These are phyloP conservation scores for Agrostemma githago DNA, from an alignment of 148 eudicot species.

Conservation along the genomic window DNA sequence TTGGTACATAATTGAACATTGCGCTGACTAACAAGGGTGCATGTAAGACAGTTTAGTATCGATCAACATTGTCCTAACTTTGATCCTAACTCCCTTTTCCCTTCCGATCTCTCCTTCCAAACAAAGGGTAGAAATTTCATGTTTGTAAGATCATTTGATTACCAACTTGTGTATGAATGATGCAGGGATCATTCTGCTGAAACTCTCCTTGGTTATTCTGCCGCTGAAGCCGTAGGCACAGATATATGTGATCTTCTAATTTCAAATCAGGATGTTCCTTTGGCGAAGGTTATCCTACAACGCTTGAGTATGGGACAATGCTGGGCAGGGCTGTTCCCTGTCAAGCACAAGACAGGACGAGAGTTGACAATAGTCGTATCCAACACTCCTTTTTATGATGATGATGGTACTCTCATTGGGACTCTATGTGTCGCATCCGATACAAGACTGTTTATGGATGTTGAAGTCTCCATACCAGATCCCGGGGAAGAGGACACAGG, in stretches of 20 bases:
- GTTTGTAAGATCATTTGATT: background rate
- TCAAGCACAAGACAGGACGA: conserved; percentile 48
- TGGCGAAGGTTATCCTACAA: conserved; percentile 39
- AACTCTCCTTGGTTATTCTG: conserved; percentile 65
- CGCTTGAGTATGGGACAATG: conserved; percentile 52
- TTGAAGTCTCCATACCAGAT: background rate
- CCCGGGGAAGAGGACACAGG: background rate
- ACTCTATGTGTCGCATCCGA: conserved; percentile 60
- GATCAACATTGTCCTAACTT: no score
- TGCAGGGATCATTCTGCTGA: conserved; percentile 77
- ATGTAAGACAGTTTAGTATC: no score
- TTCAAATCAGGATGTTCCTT: conserved; percentile 37
- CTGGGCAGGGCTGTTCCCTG: conserved; percentile 85
- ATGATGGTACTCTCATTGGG: conserved; percentile 64
- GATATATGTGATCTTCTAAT: conserved; percentile 41
- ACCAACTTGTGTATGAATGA: conserved; percentile 18
- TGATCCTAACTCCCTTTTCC: no score
- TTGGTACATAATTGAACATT: no score
- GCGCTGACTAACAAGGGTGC: no score
- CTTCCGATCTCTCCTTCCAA: no score
- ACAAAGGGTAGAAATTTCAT: background rate
- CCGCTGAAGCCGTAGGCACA: conserved; percentile 67
- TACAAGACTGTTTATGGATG: conserved; percentile 39
- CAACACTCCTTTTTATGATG: conserved; percentile 71
- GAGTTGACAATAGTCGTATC: conserved; percentile 45